These are phyloP conservation scores for Neurospora sp. DNA, from an alignment of 495 filamentous ascomycete species.

Conservation along the genomic window DNA sequence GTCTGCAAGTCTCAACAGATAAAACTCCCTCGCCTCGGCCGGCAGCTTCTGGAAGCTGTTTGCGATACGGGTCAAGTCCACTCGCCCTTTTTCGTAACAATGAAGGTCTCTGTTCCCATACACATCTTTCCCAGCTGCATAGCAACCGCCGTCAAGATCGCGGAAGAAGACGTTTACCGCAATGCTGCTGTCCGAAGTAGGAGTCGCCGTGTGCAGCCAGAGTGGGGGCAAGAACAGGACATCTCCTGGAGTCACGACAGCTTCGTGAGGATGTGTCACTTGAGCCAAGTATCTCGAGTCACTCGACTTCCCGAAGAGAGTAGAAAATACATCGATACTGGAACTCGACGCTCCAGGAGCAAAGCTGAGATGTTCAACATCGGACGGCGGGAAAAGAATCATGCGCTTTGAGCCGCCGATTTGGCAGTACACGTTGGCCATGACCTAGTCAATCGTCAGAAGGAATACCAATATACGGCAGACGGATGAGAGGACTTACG, in stretches of 20 bases:
- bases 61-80: constrained; percentile 56
- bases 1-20: constrained; percentile 60
- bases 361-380: constrained; percentile 59
- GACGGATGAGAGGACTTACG: constrained; percentile 32
- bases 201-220: constrained; percentile 74
- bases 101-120: constrained; percentile 87
- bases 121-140: constrained; percentile 69
- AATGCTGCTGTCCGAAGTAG: constrained; percentile 51
- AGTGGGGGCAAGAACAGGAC: constrained; percentile 71
- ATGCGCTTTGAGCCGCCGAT: constrained; percentile 60
- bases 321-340: constrained; percentile 54
- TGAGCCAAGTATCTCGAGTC: constrained; percentile 31
- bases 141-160: constrained; percentile 49
- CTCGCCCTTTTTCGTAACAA: constrained; percentile 75
- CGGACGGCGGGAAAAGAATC: constrained; percentile 65
- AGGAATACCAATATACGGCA: background rate
- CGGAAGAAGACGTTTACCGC: constrained; percentile 83
- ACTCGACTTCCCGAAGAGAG: constrained; percentile 12
- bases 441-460: constrained; percentile 42
- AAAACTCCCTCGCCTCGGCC: constrained; percentile 57
- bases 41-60: constrained; percentile 60
- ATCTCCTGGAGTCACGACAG: constrained; percentile 55
- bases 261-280: constrained; percentile 54
- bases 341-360: constrained; percentile 73
- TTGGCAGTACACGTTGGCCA: constrained; percentile 85